phyloP scores from a whole-genome alignment of 257 asterid species.

The Nicotiana otophora region DNA sequence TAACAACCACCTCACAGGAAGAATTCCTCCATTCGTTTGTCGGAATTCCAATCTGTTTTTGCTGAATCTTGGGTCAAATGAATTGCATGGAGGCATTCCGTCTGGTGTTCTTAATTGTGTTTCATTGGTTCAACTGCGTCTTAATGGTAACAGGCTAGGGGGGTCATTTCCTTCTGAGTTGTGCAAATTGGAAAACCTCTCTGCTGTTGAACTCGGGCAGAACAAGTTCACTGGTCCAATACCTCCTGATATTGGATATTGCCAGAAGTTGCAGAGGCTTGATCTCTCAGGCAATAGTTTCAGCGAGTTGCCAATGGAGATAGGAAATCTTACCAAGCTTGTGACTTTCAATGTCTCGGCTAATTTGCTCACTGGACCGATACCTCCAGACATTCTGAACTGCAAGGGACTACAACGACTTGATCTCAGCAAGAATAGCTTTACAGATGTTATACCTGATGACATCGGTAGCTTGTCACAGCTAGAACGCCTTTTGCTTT shows the following conservation, averaged over 20 bases:
- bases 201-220: conserved; percentile 75
- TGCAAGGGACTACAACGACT: conserved; percentile 78
- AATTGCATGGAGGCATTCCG: conserved; percentile 62
- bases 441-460: conserved; percentile 45
- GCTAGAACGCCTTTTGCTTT: conserved; percentile 73
- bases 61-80: conserved; percentile 70
- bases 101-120: conserved; percentile 50
- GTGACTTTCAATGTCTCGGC: conserved; percentile 73
- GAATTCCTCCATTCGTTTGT: conserved; percentile 69
- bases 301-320: conserved; percentile 60
- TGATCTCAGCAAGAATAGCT: conserved; percentile 74
- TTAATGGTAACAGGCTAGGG: conserved; percentile 43
- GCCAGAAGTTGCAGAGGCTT: conserved; percentile 77
- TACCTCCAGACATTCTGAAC: conserved; percentile 56
- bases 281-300: conserved; percentile 68
- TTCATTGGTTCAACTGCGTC: conserved; percentile 68
- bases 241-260: conserved; percentile 55
- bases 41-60: conserved; percentile 45
- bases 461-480: conserved; percentile 63
- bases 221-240: conserved; percentile 64
- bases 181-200: conserved; percentile 59
- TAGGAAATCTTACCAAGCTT: conserved; percentile 61
- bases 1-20: conserved; percentile 56
- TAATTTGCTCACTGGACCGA: conserved; percentile 47
- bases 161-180: conserved; percentile 72